Evolutionary conservation across 129 eudicot genomes (phyloP), one percentile per base, ranked within the genome.

Genomic region (Flaveria sonorensis): DNA sequence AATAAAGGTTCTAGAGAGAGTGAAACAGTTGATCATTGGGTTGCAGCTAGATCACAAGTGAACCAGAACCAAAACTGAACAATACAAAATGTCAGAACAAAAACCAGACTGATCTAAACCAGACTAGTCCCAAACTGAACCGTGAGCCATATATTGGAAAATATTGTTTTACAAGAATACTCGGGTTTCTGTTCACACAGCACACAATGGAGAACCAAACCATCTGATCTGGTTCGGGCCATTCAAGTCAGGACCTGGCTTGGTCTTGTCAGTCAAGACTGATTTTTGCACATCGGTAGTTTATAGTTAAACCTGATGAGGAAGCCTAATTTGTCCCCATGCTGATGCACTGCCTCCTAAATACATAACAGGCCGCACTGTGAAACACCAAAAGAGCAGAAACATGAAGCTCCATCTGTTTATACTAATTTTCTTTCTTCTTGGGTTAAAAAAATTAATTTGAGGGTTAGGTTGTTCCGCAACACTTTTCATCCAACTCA

Each of bases 301-400:
- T 51, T 65, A 32, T 30, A 10, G 18, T 63, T 79, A 79, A 59
- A 90, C 97, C 97, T 83, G 90, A 74, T 90, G 98, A 72, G 97
- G 98, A 81, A 90, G 90, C 77, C 89, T 83, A 47, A 87, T 77
- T 48, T 82, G 86, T 28, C 97, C 97, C 98, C 95, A 88, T 15
- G 92, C 90, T 26, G 96, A 81, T 77, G 88, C 81, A 73, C 71
- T 67, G 72, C 80, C 87, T 81, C 88, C 89, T 40, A 90, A 71
- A 74, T 88, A 90, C 90, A 93, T 53, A 56, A 85, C 81, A 0
- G 98, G 97, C 75, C 88, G 87, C 70, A 88, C 98, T 93, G 92
- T 23, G 63, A 74, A 89, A 75, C 40, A 74, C 43, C 50, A 40
- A 59, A 42, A 59, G 2, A 10, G 11, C 51, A 62, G 36, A 32